Conservation (phyloP, 257 asterid genomes). For the Lantana camara region DNA sequence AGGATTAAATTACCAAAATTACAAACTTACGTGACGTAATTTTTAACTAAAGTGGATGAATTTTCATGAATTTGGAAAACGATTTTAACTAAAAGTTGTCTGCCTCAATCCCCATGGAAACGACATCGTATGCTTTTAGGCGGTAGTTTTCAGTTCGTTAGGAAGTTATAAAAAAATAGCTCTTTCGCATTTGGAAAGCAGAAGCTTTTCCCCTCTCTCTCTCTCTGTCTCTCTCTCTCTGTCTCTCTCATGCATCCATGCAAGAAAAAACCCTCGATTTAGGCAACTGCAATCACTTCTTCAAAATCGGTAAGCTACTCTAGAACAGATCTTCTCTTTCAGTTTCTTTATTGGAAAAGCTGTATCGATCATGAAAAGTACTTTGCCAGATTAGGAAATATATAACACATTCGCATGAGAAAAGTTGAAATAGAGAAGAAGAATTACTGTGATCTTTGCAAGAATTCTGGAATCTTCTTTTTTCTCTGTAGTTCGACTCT, state of each 20-base stretch:
- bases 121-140: not conserved
- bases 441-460: constrained; percentile 4
- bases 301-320: constrained; percentile 33
- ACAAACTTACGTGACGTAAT: too few species aligned
- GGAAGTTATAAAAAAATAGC: not conserved
- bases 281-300: too few species aligned
- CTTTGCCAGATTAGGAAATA: constrained; percentile 13
- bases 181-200: not conserved
- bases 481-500: too few species aligned
- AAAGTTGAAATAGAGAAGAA: not conserved
- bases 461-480: not conserved
- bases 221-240: not conserved
- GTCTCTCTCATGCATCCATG: not conserved
- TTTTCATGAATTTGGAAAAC: not conserved
- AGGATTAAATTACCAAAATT: too few species aligned
- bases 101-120: not conserved
- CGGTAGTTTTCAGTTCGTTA: constrained; percentile 30
- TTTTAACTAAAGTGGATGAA: too few species aligned
- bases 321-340: not conserved
- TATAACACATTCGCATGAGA: too few species aligned
- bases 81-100: not conserved
- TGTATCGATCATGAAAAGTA: not conserved
- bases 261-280: too few species aligned
- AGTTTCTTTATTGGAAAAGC: not conserved
- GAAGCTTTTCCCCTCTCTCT: not conserved